phyloP scores from a whole-genome alignment of 306 rosid genomes.

The Cucurbita argyrosperma region DNA sequence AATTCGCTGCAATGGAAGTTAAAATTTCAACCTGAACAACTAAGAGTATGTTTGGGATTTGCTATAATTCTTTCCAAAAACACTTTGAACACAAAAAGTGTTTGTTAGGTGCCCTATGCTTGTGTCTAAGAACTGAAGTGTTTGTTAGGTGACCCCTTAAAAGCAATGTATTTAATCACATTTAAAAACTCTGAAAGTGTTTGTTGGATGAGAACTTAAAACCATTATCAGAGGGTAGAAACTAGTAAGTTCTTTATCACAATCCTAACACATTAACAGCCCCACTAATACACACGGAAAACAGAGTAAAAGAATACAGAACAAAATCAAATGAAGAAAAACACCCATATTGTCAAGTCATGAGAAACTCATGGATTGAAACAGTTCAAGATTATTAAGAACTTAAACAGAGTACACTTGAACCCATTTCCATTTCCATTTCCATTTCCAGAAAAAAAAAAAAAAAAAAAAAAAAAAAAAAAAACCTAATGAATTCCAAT shows the following conservation, averaged over 20 bases:
- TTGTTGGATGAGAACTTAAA: too few species aligned
- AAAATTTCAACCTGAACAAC: neutral
- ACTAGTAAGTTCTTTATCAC: neutral
- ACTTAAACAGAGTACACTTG: neutral
- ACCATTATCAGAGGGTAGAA: too few species aligned
- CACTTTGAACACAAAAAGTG: neutral
- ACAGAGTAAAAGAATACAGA: neutral
- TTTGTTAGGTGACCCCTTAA: neutral
- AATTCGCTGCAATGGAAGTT: neutral
- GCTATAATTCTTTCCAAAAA: too few species aligned
- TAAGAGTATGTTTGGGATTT: neutral
- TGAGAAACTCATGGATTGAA: neutral
- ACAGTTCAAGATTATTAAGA: neutral
- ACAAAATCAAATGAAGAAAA: neutral
- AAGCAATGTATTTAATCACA: neutral
- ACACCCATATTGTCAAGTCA: neutral
- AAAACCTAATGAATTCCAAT: neutral
- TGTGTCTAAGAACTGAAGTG: neutral
- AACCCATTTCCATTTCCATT: neutral
- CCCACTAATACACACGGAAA: neutral
- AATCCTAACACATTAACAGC: neutral
- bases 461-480: neutral
- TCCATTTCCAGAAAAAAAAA: neutral
- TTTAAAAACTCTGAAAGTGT: neutral
- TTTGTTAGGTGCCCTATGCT: too few species aligned